Base-by-base conservation (phyloP, 257 asterid genomes). In the Scutellaria minor region DNA sequence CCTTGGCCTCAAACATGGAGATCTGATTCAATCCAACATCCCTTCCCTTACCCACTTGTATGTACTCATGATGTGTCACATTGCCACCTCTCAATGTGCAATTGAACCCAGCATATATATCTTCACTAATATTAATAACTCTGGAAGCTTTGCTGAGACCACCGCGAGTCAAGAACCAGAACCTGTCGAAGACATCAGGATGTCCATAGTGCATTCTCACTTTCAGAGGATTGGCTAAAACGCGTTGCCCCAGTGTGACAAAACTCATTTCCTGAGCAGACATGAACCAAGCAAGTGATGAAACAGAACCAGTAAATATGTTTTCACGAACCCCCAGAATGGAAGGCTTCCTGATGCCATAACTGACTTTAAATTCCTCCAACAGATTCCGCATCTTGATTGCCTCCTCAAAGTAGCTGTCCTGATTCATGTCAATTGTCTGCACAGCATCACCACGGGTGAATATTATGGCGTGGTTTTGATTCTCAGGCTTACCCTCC, bases 401-500 rank as follows among this genome's bases (percentile, higher is more conserved):
- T 14, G 97, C 96, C 86, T 93, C 98, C 87, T 93, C 98, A 61
- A 93, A 93, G 77, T 80, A 91, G 82, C 77, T 93, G 82, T 93
- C 98, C 78, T 93, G 98, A 77, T 93, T 93, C 98, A 93, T 93
- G 81, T 93, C 98, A 39, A 93, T 93, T 7, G 98, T 84, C 84
- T 93, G 98, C 79, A 93, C 37, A 5, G 98, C 98, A 62, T 93
- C 98, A 27, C 98, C 98, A 24, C 98, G 89, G 0, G 98, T 93
- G 82, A 93, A 93, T 75, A 93, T 93, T 58, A 90, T 81, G 45
- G 98, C 98, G 66, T 93, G 98, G 77, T 93, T 93, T 76, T 93
- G 98, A 83, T 93, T 93, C 84, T 93, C 98, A 10, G 98, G 98
- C 78, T 93, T 93, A 57, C 98, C 98, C 82, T 93, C 98, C 79